Conservation (phyloP, 1,284 basidiomycete genomes). For the Trametes versicolor region DNA sequence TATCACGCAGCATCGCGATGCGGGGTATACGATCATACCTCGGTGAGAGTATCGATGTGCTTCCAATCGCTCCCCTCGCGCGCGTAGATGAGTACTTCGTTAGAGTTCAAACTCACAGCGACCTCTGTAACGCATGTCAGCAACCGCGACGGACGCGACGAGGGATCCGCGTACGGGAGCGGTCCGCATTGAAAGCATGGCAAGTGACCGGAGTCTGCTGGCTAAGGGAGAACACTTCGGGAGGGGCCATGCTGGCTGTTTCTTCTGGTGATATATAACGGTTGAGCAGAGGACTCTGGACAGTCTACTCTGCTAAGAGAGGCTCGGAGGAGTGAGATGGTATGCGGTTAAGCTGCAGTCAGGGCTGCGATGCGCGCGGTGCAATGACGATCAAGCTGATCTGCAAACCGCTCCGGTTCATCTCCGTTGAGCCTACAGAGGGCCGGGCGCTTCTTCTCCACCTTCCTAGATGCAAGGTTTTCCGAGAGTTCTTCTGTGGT, state of each 20-base stretch:
- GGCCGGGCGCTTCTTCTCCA: too few species aligned
- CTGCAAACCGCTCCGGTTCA: slow-evolving; percentile 7
- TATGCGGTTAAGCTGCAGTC: neutral
- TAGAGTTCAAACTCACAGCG: slow-evolving; percentile 91
- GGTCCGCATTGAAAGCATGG: slow-evolving; percentile 93
- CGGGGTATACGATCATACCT: slow-evolving; percentile 64
- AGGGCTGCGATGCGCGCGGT: neutral
- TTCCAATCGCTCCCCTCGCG: slow-evolving; percentile 80
- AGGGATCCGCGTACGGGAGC: slow-evolving; percentile 69
- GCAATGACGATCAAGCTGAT: slow-evolving; percentile 4
- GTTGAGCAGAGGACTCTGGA: slow-evolving; percentile 71
- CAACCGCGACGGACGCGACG: too few species aligned
- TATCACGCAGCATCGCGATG: neutral
- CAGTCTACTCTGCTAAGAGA: slow-evolving; percentile 73
- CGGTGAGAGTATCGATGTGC: slow-evolving; percentile 82
- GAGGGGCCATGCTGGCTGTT: slow-evolving; percentile 66
- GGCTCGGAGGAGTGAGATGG: neutral
- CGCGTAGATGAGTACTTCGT: slow-evolving; percentile 88
- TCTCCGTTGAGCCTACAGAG: neutral
- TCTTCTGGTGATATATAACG: neutral
- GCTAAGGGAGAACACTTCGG: slow-evolving; percentile 83
- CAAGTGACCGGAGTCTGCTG: slow-evolving; percentile 85
- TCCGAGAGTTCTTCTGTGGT: neutral
- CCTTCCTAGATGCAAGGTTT: too few species aligned
- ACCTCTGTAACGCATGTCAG: slow-evolving; percentile 67